These are phyloP conservation scores for Colletotrichum sp. DNA, from an alignment of 2,329 filamentous ascomycete species.

Conservation along the genomic window DNA sequence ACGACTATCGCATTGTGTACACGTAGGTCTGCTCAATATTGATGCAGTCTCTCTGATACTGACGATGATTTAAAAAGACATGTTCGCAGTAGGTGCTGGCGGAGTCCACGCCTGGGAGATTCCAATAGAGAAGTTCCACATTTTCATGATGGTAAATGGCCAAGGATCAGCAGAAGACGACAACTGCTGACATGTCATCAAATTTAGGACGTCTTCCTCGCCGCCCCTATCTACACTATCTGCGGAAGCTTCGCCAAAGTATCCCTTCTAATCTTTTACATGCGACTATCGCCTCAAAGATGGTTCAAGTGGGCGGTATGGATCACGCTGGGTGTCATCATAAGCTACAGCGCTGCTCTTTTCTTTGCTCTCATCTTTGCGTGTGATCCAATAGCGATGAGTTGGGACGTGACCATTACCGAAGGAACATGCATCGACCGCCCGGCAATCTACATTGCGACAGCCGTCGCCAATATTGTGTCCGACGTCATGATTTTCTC, in stretches of 20 bases:
- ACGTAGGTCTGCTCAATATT: background rate
- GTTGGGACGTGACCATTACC: constrained; percentile 33
- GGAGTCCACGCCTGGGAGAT: constrained; percentile 38
- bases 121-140: constrained; percentile 28
- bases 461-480: constrained; percentile 50
- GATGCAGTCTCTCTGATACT: background rate
- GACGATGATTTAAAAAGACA: constrained; percentile 22
- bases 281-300: constrained; percentile 37
- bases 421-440: constrained; percentile 47
- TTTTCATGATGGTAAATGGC: constrained; percentile 27
- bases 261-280: constrained; percentile 42
- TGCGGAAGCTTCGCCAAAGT: constrained; percentile 40
- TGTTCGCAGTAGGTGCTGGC: constrained; percentile 28
- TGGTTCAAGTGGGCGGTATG: constrained; percentile 36
- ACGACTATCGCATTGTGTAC: background rate
- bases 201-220: constrained; percentile 29
- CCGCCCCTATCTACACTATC: constrained; percentile 35
- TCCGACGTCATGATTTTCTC: constrained; percentile 52
- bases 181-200: background rate
- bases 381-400: constrained; percentile 36
- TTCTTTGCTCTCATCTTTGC: constrained; percentile 41
- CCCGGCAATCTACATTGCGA: constrained; percentile 51
- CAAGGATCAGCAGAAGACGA: too few relatives aligned
- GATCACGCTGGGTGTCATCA: constrained; percentile 31
- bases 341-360: constrained; percentile 35